Conservation (phyloP, 176 grass and related monocot genomes). For the Neostapfia colusana region DNA sequence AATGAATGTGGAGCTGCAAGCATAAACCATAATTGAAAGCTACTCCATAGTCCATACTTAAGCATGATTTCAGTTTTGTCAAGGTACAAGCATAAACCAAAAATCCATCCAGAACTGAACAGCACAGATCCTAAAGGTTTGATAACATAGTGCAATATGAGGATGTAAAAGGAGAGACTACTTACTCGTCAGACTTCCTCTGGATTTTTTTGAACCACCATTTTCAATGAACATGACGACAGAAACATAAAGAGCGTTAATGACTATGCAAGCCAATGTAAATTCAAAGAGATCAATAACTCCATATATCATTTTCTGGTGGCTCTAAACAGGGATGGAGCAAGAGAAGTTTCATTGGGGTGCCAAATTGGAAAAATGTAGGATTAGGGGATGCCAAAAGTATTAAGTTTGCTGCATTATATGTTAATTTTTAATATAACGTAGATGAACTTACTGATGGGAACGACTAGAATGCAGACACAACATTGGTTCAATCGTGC, state of each 20-base stretch:
- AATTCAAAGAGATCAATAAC: conserved; percentile 25
- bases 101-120: conserved; percentile 19
- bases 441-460: too few species aligned
- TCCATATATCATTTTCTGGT: background rate
- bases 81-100: conserved; percentile 23
- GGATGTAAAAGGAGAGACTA: conserved; percentile 36
- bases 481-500: too few species aligned
- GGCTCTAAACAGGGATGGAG: background rate
- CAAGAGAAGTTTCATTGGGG: background rate
- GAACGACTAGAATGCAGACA: too few species aligned
- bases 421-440: background rate
- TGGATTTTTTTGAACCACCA: conserved; percentile 47
- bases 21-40: background rate
- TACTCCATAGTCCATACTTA: too few species aligned
- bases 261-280: conserved; percentile 32
- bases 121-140: conserved; percentile 1
- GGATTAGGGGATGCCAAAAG: background rate
- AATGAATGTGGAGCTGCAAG: background rate
- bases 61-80: conserved; percentile 6
- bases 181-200: conserved; percentile 99
- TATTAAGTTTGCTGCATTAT: background rate
- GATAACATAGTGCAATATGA: conserved; percentile 22
- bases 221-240: conserved; percentile 42
- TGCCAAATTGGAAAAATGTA: background rate
- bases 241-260: conserved; percentile 53